Conservation (phyloP, 1,284 basidiomycete genomes). For the Cryptococcus sp. region DNA sequence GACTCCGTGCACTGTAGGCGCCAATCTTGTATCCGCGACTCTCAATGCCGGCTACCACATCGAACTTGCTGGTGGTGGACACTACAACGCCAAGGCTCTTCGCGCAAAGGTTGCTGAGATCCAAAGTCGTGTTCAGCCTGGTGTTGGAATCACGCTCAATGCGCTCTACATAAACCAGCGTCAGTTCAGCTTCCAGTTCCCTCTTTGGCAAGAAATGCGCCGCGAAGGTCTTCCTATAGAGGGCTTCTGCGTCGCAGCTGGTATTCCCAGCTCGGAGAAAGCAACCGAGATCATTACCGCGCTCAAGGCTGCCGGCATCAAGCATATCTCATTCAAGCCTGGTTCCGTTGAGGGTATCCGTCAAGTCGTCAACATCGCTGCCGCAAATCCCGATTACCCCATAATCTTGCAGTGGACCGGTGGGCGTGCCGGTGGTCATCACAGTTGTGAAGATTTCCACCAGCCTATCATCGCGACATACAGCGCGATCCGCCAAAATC, state of each 20-base stretch:
- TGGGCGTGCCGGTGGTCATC: constrained; percentile 97
- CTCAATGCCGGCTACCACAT: constrained; percentile 93
- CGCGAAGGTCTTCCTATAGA: constrained; percentile 92
- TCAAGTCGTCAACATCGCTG: constrained; percentile 94
- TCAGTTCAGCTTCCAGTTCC: constrained; percentile 95
- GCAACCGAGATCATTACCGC: constrained; percentile 87
- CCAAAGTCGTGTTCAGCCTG: constrained; percentile 74
- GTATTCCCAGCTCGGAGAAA: constrained; percentile 89
- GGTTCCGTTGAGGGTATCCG: constrained; percentile 96
- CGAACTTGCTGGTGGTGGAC: constrained; percentile 95
- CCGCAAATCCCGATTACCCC: constrained; percentile 93
- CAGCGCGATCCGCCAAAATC: constrained; percentile 79
- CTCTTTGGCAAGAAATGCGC: constrained; percentile 96
- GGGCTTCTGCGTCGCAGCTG: constrained; percentile 97
- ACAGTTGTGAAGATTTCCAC: constrained; percentile 98
- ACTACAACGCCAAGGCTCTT: constrained; percentile 86
- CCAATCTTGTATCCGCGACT: constrained; percentile 86
- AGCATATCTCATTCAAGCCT: constrained; percentile 96
- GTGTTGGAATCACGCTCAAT: constrained; percentile 91
- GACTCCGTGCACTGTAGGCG: constrained; percentile 92
- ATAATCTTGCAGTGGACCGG: constrained; percentile 99
- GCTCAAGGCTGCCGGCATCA: constrained; percentile 76
- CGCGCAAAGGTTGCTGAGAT: constrained; percentile 89
- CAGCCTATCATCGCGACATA: constrained; percentile 93
- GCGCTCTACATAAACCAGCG: constrained; percentile 97